Conservation (phyloP, 169 alveolate genomes). For the Eimeria sp. region DNA sequence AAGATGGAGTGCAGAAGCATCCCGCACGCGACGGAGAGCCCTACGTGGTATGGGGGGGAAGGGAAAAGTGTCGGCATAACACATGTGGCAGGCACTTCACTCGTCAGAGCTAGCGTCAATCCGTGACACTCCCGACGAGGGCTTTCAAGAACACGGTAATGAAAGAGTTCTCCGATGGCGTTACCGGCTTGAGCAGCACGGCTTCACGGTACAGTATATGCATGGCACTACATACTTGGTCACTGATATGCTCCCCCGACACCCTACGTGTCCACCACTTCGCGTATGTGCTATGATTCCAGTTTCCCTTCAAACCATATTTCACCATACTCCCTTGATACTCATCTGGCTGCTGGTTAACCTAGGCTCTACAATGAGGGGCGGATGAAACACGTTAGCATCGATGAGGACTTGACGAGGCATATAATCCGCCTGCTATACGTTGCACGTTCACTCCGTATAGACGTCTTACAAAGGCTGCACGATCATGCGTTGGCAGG, state of each 20-base stretch:
- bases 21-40: neutral
- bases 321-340: neutral
- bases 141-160: neutral
- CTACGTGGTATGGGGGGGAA: neutral
- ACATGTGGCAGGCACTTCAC: neutral
- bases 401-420: neutral
- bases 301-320: neutral
- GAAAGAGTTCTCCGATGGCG: neutral
- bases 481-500: neutral
- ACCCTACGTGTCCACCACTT: neutral
- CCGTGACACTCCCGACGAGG: neutral
- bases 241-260: neutral
- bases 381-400: neutral
- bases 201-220: neutral
- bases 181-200: neutral
- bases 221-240: neutral
- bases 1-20: too few species aligned
- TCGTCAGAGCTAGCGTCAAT: neutral
- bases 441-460: neutral
- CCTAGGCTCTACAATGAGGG: neutral
- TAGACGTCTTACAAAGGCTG: neutral
- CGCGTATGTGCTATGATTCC: neutral
- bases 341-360: neutral
- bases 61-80: neutral
- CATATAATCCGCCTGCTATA: neutral